phyloP scores from a whole-genome alignment of 169 alveolate species.

The Cryptosporidium bovis region DNA sequence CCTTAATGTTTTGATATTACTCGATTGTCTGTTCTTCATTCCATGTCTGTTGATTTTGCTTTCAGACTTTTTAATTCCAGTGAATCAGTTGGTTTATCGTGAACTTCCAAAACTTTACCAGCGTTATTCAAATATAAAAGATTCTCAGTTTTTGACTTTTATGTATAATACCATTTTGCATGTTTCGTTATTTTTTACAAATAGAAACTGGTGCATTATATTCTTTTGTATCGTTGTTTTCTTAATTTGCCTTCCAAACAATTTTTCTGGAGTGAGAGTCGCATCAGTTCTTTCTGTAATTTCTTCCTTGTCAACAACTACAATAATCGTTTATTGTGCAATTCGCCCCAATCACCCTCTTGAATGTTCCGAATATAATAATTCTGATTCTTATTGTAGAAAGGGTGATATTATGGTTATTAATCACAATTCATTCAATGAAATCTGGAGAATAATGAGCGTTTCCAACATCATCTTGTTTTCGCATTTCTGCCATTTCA shows the following conservation, averaged over 20 bases:
- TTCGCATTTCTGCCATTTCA: constrained; percentile 57
- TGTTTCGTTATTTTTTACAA: constrained; percentile 49
- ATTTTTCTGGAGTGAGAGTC: constrained; percentile 50
- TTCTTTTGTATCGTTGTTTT: constrained; percentile 40
- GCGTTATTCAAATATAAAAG: constrained; percentile 15
- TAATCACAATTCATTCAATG: background rate
- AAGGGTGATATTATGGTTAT: constrained; percentile 22
- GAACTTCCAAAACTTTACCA: constrained; percentile 19
- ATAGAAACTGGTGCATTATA: constrained; percentile 42
- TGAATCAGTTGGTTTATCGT: constrained; percentile 16
- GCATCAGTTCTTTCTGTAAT: constrained; percentile 52
- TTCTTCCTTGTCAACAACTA: constrained; percentile 51
- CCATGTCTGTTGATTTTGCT: constrained; percentile 58
- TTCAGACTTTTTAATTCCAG: constrained; percentile 55
- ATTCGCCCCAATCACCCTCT: constrained; percentile 28
- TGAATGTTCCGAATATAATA: constrained; percentile 11
- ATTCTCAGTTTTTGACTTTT: background rate
- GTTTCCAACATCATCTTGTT: constrained; percentile 51
- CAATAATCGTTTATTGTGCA: constrained; percentile 30
- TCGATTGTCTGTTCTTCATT: constrained; percentile 61
- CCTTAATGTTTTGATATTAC: constrained; percentile 26
- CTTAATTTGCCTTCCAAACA: constrained; percentile 47
- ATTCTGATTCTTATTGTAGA: constrained; percentile 22
- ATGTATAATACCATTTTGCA: constrained; percentile 6
- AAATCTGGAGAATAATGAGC: constrained; percentile 39